Conservation (phyloP, 176 grass and related monocot genomes). For the Panicum miliaceum region DNA sequence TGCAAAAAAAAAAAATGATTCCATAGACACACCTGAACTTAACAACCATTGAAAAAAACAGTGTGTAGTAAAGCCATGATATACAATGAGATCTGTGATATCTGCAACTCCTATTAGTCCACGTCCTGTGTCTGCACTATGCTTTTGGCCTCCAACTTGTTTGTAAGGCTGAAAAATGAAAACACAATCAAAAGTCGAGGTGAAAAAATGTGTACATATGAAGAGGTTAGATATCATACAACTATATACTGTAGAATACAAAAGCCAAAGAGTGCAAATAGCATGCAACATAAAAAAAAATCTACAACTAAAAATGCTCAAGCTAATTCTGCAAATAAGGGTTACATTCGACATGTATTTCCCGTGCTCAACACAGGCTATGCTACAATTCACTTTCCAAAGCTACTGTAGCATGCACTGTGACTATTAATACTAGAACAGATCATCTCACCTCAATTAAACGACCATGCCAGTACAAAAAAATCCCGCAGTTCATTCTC, state of each 20-base stretch:
- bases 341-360: constrained; percentile 25
- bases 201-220: too few species aligned
- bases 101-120: constrained; percentile 78
- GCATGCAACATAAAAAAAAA: constrained; percentile 7
- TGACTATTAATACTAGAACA: background rate
- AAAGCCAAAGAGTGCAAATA: background rate
- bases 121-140: constrained; percentile 62
- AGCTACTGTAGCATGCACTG: constrained; percentile 7
- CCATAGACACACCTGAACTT: constrained; percentile 29
- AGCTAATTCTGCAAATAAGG: constrained; percentile 15
- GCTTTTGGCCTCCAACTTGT: constrained; percentile 70
- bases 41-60: background rate
- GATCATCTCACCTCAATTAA: constrained; percentile 65
- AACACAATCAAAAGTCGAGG: background rate
- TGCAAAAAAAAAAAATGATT: constrained; percentile 40
- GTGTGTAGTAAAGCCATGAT: background rate
- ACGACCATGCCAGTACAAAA: constrained; percentile 85
- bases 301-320: constrained; percentile 12
- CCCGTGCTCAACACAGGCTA: constrained; percentile 13
- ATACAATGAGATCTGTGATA: constrained; percentile 80
- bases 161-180: constrained; percentile 75
- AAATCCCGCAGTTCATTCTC: constrained; percentile 71
- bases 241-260: background rate
- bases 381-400: background rate
- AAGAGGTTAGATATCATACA: background rate